Conservation (phyloP, 129 eudicot species). For the Flaveria robusta region DNA sequence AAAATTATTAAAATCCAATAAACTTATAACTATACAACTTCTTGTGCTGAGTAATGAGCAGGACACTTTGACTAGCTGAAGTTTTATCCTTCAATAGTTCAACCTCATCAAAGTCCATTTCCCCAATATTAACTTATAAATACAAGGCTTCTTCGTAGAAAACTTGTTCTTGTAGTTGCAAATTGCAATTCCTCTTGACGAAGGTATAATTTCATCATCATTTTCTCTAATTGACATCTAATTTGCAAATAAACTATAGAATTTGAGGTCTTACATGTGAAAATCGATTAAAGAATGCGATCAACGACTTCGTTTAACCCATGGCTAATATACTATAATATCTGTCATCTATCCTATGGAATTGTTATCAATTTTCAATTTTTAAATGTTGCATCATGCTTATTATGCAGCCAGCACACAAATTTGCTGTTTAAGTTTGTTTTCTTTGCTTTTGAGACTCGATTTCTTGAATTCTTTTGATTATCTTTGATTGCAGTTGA, state of each 20-base stretch:
- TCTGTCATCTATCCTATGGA: no score
- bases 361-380: no score
- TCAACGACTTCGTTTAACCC: neutral
- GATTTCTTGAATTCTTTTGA: neutral
- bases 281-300: neutral
- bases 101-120: slow-evolving; percentile 1
- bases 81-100: neutral
- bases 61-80: neutral
- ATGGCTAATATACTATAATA: neutral
- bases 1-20: no score
- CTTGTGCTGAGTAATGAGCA: no score
- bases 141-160: neutral
- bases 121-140: no score
- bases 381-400: no score
- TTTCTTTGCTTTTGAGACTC: no score
- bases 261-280: no score
- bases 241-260: neutral
- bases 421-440: neutral
- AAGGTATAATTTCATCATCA: slow-evolving; percentile 21
- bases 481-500: slow-evolving; percentile 2
- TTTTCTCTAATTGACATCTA: slow-evolving; percentile 19
- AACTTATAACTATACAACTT: no score
- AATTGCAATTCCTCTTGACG: neutral
- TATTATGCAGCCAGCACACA: neutral
- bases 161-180: slow-evolving; percentile 15